Evolutionary conservation across 192 early-diverging fungal genomes (phyloP).

Genomic region (Entomortierella parvispora): DNA sequence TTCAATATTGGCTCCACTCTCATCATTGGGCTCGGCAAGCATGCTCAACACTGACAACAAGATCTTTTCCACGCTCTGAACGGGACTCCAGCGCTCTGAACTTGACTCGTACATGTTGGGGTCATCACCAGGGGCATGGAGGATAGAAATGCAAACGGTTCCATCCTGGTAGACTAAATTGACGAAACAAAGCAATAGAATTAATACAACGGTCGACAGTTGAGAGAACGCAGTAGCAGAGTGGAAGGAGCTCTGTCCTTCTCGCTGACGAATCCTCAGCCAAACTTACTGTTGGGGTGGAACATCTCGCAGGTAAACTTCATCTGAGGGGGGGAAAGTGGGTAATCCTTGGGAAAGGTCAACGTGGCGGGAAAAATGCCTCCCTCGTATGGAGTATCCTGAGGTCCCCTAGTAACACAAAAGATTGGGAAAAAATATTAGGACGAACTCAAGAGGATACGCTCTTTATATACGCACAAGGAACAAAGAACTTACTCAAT

Average conservation of each 20-base stretch:
- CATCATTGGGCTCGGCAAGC: constrained; percentile 98
- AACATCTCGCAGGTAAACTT: constrained; percentile 96
- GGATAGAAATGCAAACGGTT: constrained; percentile 97
- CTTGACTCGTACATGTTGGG: constrained; percentile 97
- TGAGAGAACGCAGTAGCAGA: too few relatives aligned
- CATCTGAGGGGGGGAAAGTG: constrained; percentile 95
- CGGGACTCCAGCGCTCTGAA: constrained; percentile 96
- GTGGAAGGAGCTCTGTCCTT: too few relatives aligned
- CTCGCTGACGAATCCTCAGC: too few relatives aligned
- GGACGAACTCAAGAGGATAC: constrained; percentile 14
- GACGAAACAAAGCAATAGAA: background rate
- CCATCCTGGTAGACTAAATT: constrained; percentile 89
- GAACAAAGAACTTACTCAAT: constrained; percentile 69
- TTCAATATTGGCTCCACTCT: constrained; percentile 98
- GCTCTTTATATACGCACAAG: background rate
- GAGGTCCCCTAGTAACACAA: constrained; percentile 75
- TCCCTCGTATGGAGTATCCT: constrained; percentile 94
- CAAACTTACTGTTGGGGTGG: constrained; percentile 86
- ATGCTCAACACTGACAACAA: constrained; percentile 93
- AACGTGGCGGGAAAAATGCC: constrained; percentile 93
- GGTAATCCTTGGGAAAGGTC: constrained; percentile 94
- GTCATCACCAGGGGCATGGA: constrained; percentile 98
- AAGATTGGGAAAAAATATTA: constrained; percentile 55
- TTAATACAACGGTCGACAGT: background rate
- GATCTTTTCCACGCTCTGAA: constrained; percentile 99